Evolutionary conservation across 805 yeast species (phyloP).

Genomic region (Allodekkera sacchari): DNA sequence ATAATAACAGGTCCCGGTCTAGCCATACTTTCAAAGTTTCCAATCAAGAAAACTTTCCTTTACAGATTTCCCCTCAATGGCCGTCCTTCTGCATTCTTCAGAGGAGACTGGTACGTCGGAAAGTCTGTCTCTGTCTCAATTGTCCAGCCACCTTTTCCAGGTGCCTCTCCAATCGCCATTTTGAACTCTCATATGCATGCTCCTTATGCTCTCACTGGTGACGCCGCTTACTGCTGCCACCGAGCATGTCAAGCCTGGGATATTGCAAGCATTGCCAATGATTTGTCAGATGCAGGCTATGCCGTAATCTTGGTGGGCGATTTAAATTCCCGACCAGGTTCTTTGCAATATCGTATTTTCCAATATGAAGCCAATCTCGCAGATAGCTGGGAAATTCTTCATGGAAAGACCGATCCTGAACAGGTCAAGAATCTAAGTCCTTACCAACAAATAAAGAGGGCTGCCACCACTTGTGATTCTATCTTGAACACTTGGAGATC

Average conservation of each 20-base stretch:
- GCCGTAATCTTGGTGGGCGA: constrained; percentile 90
- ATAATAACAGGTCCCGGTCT: constrained; percentile 91
- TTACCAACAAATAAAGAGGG: constrained; percentile 53
- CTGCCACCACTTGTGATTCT: constrained; percentile 90
- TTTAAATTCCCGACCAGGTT: constrained; percentile 80
- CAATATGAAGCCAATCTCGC: constrained; percentile 57
- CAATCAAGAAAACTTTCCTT: constrained; percentile 70
- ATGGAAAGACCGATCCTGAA: constrained; percentile 39
- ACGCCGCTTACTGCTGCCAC: constrained; percentile 84
- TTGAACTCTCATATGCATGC: constrained; percentile 97
- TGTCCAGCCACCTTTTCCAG: constrained; percentile 41
- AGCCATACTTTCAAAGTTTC: constrained; percentile 74
- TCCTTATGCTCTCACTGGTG: constrained; percentile 77
- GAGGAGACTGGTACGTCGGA: constrained; percentile 98
- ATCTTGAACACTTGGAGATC: constrained; percentile 80
- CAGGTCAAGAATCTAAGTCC: constrained; percentile 41
- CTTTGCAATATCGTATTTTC: constrained; percentile 70
- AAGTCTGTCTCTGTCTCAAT: constrained; percentile 75
- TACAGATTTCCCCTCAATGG: constrained; percentile 90
- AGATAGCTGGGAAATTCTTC: constrained; percentile 76
- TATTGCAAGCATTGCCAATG: constrained; percentile 55
- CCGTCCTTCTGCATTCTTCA: constrained; percentile 81
- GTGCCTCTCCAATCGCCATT: constrained; percentile 57
- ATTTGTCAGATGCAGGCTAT: constrained; percentile 65
- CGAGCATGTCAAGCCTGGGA: constrained; percentile 97